Percentiles rank a stretch among this genome's conserved stretches.
Evolutionary conservation across 495 filamentous ascomycete species (phyloP).

Genomic region (Oidiodendron maius): DNA sequence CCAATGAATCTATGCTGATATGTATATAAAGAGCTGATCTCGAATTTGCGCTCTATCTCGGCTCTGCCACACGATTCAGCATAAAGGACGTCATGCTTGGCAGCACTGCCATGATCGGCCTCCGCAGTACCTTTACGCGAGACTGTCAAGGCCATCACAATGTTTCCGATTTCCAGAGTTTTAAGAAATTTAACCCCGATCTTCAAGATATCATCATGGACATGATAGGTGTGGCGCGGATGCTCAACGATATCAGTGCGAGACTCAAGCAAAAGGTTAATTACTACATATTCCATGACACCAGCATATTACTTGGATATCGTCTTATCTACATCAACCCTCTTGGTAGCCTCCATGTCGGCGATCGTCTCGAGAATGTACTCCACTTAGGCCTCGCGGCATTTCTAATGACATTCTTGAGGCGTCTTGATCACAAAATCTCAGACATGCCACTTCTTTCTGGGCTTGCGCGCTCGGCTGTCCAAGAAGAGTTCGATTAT

Average conservation of each 20-base stretch:
- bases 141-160: background rate
- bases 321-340: no score
- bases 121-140: background rate
- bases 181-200: background rate
- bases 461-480: background rate
- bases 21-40: slow-evolving; percentile 3
- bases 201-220: slow-evolving; percentile 5
- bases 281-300: no score
- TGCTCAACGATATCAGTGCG: no score
- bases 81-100: background rate
- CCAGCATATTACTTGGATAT: slow-evolving; percentile 12
- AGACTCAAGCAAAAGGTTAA: slow-evolving; percentile 15
- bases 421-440: slow-evolving; percentile 4
- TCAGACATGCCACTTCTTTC: slow-evolving; percentile 10
- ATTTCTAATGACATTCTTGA: slow-evolving; percentile 14
- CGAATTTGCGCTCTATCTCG: slow-evolving; percentile 1
- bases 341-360: background rate
- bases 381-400: slow-evolving; percentile 13
- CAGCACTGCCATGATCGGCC: background rate
- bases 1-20: background rate
- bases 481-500: no score
- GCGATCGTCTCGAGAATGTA: no score
- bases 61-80: background rate
- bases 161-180: background rate
- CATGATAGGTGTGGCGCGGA: no score